A percentile compares a stretch with the other conserved stretches of the same genome.
Evolutionary conservation across 2,329 filamentous ascomycete genomes (phyloP).

Genomic region (Dendryphion nanum): DNA sequence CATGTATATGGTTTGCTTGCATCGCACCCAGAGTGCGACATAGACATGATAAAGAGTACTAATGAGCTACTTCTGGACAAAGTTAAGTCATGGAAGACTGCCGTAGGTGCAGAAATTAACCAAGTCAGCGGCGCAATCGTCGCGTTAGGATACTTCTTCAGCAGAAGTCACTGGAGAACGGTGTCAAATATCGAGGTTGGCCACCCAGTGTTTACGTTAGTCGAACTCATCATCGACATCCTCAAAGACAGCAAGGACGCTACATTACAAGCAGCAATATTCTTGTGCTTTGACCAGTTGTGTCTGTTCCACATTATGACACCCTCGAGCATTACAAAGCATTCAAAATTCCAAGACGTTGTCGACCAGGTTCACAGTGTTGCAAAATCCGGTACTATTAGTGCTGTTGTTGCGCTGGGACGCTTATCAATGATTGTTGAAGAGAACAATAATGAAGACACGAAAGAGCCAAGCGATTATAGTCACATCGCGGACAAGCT

Average conservation of each 20-base stretch:
- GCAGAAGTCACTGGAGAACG: slow-evolving; percentile 55
- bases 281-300: slow-evolving; percentile 60
- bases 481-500: slow-evolving; percentile 64
- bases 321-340: slow-evolving; percentile 37
- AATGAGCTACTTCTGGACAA: slow-evolving; percentile 49
- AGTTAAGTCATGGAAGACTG: slow-evolving; percentile 54
- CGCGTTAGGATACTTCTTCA: slow-evolving; percentile 58
- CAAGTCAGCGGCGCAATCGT: slow-evolving; percentile 61
- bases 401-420: slow-evolving; percentile 77
- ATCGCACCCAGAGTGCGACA: slow-evolving; percentile 56
- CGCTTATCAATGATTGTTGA: slow-evolving; percentile 66
- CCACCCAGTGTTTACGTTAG: slow-evolving; percentile 41
- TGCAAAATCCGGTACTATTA: slow-evolving; percentile 78
- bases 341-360: slow-evolving; percentile 46
- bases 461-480: slow-evolving; percentile 39
- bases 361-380: slow-evolving; percentile 63
- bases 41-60: slow-evolving; percentile 42
- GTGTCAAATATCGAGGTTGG: slow-evolving; percentile 23
- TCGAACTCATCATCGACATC: slow-evolving; percentile 50
- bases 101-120: slow-evolving; percentile 60
- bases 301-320: slow-evolving; percentile 58
- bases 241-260: slow-evolving; percentile 55
- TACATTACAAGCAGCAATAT: slow-evolving; percentile 57
- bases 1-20: slow-evolving; percentile 74
- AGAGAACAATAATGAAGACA: slow-evolving; percentile 31